phyloP scores from a whole-genome alignment of 2,329 filamentous ascomycete species.

The Fusarium graminum region DNA sequence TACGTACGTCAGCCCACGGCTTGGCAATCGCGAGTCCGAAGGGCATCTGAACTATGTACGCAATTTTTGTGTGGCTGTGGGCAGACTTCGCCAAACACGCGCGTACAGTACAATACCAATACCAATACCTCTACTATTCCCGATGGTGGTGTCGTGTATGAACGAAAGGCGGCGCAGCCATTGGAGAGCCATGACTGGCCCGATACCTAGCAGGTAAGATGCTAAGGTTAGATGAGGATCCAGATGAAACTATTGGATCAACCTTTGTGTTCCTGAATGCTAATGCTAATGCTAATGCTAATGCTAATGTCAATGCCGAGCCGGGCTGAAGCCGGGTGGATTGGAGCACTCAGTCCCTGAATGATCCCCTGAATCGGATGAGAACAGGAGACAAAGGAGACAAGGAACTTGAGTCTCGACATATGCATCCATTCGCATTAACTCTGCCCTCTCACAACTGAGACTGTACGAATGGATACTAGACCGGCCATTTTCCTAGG shows the following conservation, averaged over 20 bases:
- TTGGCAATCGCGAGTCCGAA: constrained; percentile 40
- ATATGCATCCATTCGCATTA: constrained; percentile 4
- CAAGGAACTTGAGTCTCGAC: constrained; percentile 12
- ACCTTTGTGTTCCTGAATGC: constrained; percentile 38
- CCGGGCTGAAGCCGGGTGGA: constrained; percentile 13
- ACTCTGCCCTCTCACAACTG: constrained; percentile 13
- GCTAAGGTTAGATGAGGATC: not conserved
- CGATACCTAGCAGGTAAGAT: constrained; percentile 16
- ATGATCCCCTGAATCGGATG: constrained; percentile 36
- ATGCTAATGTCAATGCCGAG: constrained; percentile 25
- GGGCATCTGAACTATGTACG: constrained; percentile 27
- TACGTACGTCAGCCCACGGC: constrained; percentile 42
- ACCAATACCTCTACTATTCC: constrained; percentile 19
- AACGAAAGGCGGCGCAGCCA: constrained; percentile 42
- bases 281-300: not conserved
- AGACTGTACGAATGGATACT: not conserved
- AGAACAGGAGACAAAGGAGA: constrained; percentile 31
- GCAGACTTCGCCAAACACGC: constrained; percentile 39
- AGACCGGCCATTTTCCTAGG: constrained; percentile 1
- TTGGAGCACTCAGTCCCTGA: constrained; percentile 24
- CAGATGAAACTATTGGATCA: constrained; percentile 26
- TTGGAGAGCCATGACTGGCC: constrained; percentile 26
- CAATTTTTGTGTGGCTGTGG: constrained; percentile 45
- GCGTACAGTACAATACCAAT: constrained; percentile 13
- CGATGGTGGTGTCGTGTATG: constrained; percentile 15